Evolutionary conservation across 345 rosid genomes (phyloP).

Genomic region (Pelargonium nanum): DNA sequence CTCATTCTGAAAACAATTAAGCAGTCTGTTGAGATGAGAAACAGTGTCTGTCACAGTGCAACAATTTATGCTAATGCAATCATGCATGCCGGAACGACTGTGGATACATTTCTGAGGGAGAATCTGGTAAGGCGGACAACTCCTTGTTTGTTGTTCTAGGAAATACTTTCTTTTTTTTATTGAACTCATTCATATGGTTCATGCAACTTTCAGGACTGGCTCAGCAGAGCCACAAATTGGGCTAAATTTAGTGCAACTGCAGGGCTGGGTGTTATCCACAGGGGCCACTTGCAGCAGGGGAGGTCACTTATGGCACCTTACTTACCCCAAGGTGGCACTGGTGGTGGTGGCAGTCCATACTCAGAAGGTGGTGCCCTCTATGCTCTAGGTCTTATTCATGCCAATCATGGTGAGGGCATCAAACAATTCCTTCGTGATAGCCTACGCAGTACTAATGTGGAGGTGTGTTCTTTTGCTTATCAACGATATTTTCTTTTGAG

Average conservation of each 20-base stretch:
- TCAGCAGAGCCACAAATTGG: conserved; percentile 99
- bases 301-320: conserved; percentile 98
- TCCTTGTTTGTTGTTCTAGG: neutral
- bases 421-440: conserved; percentile 93
- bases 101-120: conserved; percentile 95
- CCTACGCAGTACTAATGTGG: conserved; percentile 76
- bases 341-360: conserved; percentile 95
- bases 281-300: conserved; percentile 94
- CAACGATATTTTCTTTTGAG: conserved; percentile 1
- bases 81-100: conserved; percentile 99
- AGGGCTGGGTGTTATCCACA: conserved; percentile 96
- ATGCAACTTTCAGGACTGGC: conserved; percentile 68
- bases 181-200: conserved; percentile 1
- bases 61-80: conserved; percentile 96
- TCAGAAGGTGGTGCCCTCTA: conserved; percentile 99
- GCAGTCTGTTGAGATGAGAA: conserved; percentile 98
- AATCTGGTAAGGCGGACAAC: conserved; percentile 48
- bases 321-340: conserved; percentile 94
- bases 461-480: conserved; percentile 36
- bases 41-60: conserved; percentile 98
- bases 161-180: neutral
- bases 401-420: conserved; percentile 99
- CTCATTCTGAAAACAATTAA: conserved; percentile 89
- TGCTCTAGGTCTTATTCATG: conserved; percentile 96
- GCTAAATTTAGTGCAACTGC: conserved; percentile 99